A percentile compares a stretch with the other conserved stretches of the same genome.
Evolutionary conservation across 768 basidiomycete species (phyloP).

Genomic region (Gloeostereum incarnatum): DNA sequence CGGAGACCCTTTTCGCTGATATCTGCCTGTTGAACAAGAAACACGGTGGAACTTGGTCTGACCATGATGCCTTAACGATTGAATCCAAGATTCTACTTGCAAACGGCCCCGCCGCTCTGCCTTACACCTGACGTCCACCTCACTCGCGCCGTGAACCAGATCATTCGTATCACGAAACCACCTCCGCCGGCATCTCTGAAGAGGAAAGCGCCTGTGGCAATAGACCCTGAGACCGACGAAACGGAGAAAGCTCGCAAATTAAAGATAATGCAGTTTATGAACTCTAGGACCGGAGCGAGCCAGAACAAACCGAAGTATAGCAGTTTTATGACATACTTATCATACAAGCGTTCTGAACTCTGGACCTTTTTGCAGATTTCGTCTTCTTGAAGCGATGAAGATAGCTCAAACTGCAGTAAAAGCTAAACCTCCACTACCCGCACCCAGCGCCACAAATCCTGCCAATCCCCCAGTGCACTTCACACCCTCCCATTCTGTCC

Average conservation of each 20-base stretch:
- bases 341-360: too few relatives aligned
- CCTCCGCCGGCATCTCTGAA: slow-evolving; percentile 68
- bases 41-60: slow-evolving; percentile 51
- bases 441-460: background rate
- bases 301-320: slow-evolving; percentile 41
- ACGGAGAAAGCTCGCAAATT: slow-evolving; percentile 60
- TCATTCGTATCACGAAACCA: slow-evolving; percentile 64
- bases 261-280: slow-evolving; percentile 78
- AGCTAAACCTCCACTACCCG: too few relatives aligned
- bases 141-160: slow-evolving; percentile 65
- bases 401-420: too few relatives aligned
- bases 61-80: slow-evolving; percentile 60
- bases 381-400: too few relatives aligned
- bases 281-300: slow-evolving; percentile 41
- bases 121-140: slow-evolving; percentile 75
- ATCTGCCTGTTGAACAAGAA: slow-evolving; percentile 62
- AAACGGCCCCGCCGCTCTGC: slow-evolving; percentile 66
- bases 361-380: too few relatives aligned
- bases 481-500: background rate
- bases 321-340: slow-evolving; percentile 3
- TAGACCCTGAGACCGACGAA: slow-evolving; percentile 72
- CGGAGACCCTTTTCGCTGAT: slow-evolving; percentile 75
- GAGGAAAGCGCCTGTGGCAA: slow-evolving; percentile 59
- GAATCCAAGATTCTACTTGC: slow-evolving; percentile 69
- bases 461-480: slow-evolving; percentile 4